Base-by-base conservation (phyloP, 306 rosid species). In the Ormosia semicastrata region DNA sequence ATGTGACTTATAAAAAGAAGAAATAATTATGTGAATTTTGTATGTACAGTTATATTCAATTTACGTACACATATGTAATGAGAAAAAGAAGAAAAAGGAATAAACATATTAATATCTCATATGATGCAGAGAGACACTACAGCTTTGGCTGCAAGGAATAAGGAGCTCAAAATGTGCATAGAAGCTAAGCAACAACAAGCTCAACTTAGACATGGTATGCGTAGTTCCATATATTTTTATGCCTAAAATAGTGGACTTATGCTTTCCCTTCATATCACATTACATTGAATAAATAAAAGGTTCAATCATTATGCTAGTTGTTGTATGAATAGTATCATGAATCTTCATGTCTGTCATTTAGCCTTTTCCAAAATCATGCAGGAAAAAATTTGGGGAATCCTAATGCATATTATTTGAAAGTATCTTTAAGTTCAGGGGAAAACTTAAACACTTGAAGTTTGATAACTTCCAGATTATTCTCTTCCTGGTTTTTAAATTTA, bases 121-220 rank as follows among this genome's bases (percentile, higher is more conserved):
- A 53, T 87, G 67, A 67, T 89, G 87, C 91, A 93, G 97, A 80
- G 80, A 73, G 86, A 88, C 68, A 86, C 66, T 10, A 8, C 80
- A 41, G 85, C 66, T 1, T 29, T 78, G 72, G 29, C 82, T 65
- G 12, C 79, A 63, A 82, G 68, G 73, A 83, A 88, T 4, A 83
- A 81, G 81, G 88, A 87, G 83, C 88, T 85, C 77, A 87, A 66
- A 68, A 73, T 81, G 77, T 71, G 85, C 37, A 8, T 86, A 79
- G 93, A 91, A 43, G 89, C 89, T 47, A 71, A 83, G 88, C 82
- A 70, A 70, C 87, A 88, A 47, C 73, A 86, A 50, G 84, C 85
- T 10, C 82, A 80, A 15, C 85, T 86, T 11, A 86, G 85, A 75
- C 84, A 81, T 41, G 97, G 97, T 91, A 85, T 24, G 88, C 30